Evolutionary conservation across 192 early-diverging fungal species (phyloP).

Genomic region (Umbelopsis isabellina): DNA sequence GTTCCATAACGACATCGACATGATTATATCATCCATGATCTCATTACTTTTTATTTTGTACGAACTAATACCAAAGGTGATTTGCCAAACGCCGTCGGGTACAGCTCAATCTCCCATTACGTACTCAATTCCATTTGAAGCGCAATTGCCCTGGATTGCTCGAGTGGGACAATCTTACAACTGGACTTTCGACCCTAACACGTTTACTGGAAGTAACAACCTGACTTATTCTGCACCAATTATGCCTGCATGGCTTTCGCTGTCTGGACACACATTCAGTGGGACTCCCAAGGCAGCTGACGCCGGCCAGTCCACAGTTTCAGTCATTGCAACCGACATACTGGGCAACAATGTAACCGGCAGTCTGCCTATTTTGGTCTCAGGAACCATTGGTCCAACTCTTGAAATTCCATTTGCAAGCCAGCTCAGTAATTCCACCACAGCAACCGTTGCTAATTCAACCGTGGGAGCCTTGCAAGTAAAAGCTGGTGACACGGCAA

Average conservation of each 20-base stretch:
- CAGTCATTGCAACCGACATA: background rate
- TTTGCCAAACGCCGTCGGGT: background rate
- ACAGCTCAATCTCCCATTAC: background rate
- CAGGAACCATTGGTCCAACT: background rate
- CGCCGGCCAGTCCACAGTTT: background rate
- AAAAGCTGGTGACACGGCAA: background rate
- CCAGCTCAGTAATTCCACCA: background rate
- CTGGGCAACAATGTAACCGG: background rate
- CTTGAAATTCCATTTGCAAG: background rate
- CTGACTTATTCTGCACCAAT: background rate
- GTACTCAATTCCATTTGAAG: background rate
- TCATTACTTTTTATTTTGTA: background rate
- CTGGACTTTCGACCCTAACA: conserved; percentile 1
- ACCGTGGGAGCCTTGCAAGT: background rate
- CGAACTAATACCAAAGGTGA: background rate
- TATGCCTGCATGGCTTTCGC: background rate
- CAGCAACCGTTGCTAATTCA: background rate
- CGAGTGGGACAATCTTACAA: conserved; percentile 2
- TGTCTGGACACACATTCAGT: conserved; percentile 1
- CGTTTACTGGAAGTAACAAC: background rate
- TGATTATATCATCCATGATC: background rate
- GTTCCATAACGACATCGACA: no score
- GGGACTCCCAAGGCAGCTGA: background rate
- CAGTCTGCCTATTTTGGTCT: background rate
- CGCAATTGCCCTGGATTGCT: conserved; percentile 5